A percentile compares a stretch with the other conserved stretches of the same genome.
Evolutionary conservation across 164 flowering plant genomes (phyloP).

Genomic region (Annona squamosa): DNA sequence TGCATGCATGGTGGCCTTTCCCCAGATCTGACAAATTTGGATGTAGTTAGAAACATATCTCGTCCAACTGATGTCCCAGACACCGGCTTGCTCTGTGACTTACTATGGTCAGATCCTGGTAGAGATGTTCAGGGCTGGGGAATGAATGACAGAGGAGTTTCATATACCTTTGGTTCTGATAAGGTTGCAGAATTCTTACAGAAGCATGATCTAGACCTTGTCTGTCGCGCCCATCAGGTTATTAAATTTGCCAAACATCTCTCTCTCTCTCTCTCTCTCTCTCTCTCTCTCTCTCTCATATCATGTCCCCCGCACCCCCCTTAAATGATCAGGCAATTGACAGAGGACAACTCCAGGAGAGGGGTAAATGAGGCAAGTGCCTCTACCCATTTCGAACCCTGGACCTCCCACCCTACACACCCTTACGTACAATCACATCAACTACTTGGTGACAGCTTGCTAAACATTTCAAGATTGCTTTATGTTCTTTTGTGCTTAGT

Average conservation of each 20-base stretch:
- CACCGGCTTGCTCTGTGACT: constrained; percentile 74
- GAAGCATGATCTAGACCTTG: constrained; percentile 72
- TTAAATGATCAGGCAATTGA: too few relatives aligned
- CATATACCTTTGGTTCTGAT: constrained; percentile 76
- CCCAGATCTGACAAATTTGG: constrained; percentile 61
- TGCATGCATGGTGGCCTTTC: constrained; percentile 96
- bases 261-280: constrained; percentile 4
- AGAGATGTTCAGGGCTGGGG: constrained; percentile 72
- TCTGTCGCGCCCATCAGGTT: constrained; percentile 88
- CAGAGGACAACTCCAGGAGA: too few relatives aligned
- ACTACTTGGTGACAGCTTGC: too few relatives aligned
- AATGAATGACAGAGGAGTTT: constrained; percentile 79
- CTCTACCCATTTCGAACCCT: too few relatives aligned
- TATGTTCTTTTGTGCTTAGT: neutral
- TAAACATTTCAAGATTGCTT: neutral
- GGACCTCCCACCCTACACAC: too few relatives aligned
- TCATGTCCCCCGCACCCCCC: too few relatives aligned
- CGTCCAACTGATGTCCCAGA: constrained; percentile 83
- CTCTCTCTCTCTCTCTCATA: neutral
- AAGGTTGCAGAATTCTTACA: constrained; percentile 58
- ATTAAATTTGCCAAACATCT: neutral
- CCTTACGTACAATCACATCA: too few relatives aligned
- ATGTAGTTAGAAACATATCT: constrained; percentile 51
- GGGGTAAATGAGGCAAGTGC: too few relatives aligned
- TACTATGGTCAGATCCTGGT: constrained; percentile 84